Conservation (phyloP, 2,329 filamentous ascomycete species). For the Scleromitrula shiraiana region DNA sequence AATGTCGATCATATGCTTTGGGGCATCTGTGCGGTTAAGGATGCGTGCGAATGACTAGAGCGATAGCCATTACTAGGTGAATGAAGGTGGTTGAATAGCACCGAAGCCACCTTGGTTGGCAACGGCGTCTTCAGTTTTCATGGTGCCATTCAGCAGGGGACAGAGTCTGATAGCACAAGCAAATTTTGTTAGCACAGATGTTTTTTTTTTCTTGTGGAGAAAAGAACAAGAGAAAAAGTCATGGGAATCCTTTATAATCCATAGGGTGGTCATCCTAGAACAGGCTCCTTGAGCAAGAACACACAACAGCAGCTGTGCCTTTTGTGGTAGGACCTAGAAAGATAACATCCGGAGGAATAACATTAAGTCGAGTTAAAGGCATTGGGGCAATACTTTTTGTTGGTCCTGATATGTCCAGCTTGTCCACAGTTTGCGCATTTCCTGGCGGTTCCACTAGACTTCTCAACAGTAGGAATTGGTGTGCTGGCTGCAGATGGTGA, state of each 20-base stretch:
- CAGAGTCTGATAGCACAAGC: constrained; percentile 53
- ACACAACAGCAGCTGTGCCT: constrained; percentile 1
- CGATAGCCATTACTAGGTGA: background rate
- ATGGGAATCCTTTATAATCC: background rate
- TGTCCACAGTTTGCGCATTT: constrained; percentile 98
- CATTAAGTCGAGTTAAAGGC: constrained; percentile 5
- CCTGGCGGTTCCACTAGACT: constrained; percentile 60
- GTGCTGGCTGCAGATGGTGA: constrained; percentile 35
- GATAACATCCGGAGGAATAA: constrained; percentile 1
- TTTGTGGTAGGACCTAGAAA: background rate
- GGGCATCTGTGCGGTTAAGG: too few relatives aligned
- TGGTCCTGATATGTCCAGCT: constrained; percentile 96
- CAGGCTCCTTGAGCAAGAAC: constrained; percentile 11
- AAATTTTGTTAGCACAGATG: constrained; percentile 6
- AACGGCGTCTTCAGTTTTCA: constrained; percentile 52
- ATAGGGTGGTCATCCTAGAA: background rate
- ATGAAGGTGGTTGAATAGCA: constrained; percentile 27
- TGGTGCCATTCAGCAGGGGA: constrained; percentile 77
- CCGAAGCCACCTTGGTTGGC: constrained; percentile 51
- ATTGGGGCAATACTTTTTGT: constrained; percentile 68
- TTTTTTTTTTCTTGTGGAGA: background rate
- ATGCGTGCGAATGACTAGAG: too few relatives aligned
- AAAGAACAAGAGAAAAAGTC: background rate
- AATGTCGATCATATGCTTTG: background rate
- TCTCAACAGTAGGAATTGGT: constrained; percentile 41